Percentiles rank a stretch among this genome's conserved stretches.
Conservation (phyloP, 169 alveolate genomes). For the Sarcocystis neurona region DNA sequence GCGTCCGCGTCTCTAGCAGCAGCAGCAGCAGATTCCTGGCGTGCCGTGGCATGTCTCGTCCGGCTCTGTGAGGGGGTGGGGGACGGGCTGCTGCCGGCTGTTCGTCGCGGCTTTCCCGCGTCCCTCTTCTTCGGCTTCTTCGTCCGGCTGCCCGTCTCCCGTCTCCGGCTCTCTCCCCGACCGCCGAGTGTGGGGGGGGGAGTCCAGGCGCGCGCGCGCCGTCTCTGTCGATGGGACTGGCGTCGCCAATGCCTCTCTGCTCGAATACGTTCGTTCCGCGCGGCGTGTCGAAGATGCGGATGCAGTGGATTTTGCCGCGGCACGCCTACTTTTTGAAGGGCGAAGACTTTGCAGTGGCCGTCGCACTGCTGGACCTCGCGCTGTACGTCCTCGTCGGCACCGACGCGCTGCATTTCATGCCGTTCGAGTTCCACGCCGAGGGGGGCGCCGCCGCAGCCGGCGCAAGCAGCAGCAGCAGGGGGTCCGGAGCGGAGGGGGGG, state of each 20-base stretch:
- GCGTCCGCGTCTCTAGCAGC: no score
- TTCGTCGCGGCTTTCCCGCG: neutral
- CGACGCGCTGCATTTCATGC: conserved; percentile 7
- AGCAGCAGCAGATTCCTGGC: no score
- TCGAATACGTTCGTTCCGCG: neutral
- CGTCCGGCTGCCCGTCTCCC: neutral
- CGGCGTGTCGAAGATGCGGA: conserved; percentile 15
- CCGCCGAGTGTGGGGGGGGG: neutral
- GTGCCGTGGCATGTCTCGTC: neutral
- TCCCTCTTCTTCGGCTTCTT: neutral
- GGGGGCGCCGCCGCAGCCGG: no score
- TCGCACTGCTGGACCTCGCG: conserved; percentile 69
- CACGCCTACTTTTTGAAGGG: conserved; percentile 68
- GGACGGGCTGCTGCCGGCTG: neutral
- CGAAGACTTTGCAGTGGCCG: conserved; percentile 72
- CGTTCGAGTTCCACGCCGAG: no score
- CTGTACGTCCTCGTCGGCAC: conserved; percentile 70
- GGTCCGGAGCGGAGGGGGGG: no score
- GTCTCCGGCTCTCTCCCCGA: neutral
- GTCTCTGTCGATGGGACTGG: neutral
- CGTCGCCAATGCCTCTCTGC: neutral
- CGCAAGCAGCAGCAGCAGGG: no score
- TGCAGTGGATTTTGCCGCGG: conserved; percentile 49
- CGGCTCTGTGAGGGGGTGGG: neutral
- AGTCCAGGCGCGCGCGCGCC: neutral